Evolutionary conservation across 2,329 filamentous ascomycete species (phyloP), one percentile per base, ranked within the genome.

Genomic region (Amphichorda felina): DNA sequence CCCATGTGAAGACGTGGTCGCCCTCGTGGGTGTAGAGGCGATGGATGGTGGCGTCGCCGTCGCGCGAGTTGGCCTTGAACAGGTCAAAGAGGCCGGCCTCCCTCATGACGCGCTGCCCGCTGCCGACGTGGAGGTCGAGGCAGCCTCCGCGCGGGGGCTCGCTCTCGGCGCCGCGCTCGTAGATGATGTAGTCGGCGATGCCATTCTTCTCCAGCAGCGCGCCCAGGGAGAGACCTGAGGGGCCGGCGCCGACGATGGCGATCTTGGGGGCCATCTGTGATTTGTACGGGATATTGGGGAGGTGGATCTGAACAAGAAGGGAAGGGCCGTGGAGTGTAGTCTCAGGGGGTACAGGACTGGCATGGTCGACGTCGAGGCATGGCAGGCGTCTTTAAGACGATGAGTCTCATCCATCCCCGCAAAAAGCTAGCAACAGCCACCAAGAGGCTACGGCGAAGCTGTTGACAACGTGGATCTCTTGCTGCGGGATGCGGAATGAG

Each of bases 61-160:
- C 26, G 15, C 19, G 30, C 16, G 24, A 14, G 25, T 33, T 15
- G 2, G 11, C 14, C 16, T 21, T 21, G 30, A 33, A 73, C 13
- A 57, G 45, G 2, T 63, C 55, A 38, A 49, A 61, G 11, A 72
- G 49, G 0, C 61, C 64, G 11, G 59, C 60, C 35, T 60, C 59
- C 5, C 50, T 51, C 7, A 73, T 45, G 0, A 64, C 68, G 3
- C 52, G 47, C 5, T 66, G 58, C 0, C 68, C 68, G 1, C 59
- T 57, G 5, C 55, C 44, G 1, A 55, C 50, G 43, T 73, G 67
- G 1, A 75, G 52, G 42, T 73, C 69, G 3, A 74, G 59, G 38
- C 50, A 63, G 9, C 68, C 67, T 5, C 49, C 54, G 3, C 43
- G 38, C 5, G 45, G 34, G 6, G 55, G 41, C 9, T 50, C 48